Base-by-base conservation (phyloP, 2,329 filamentous ascomycete species). In the Furcasterigmium furcatum region DNA sequence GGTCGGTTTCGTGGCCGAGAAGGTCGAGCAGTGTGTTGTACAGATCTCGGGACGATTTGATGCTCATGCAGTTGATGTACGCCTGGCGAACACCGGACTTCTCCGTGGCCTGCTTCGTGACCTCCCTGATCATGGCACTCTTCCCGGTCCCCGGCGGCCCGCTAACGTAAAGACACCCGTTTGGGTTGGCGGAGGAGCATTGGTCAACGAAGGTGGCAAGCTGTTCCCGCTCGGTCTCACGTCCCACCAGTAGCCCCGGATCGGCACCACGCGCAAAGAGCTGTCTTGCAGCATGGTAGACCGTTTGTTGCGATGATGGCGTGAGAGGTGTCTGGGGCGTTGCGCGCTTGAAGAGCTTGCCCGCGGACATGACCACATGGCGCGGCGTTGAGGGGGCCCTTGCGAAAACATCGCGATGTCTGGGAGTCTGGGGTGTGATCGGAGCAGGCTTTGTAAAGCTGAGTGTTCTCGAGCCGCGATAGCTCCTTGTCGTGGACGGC, bases 71-170 rank as follows among this genome's bases (percentile, higher is more conserved):
- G 64, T 99, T 99, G 74, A 99, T 79, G 59, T 91, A 92, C 3
- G 84, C 84, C 44, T 85, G 83, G 57, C 81, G 83, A 44, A 94
- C 72, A 4, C 71, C 64, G 4, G 32, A 14, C 27, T 71, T 69
- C 4, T 70, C 61, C 10, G 71, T 69, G 41, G 85, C 67, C 36
- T 82, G 73, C 40, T 80, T 71, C 40, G 87, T 87, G 42, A 95
- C 80, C 61, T 95, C 85, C 51, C 84, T 84, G 50, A 97, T 83
- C 74, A 97, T 86, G 24, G 94, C 94, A 64, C 91, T 97, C 71
- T 99, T 99, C 45, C 94, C 94, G 0, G 94, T 99, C 10, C 94
- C 94, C 3, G 94, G 94, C 4, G 94, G 94, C 0, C 94, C 94
- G 56, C 91, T 96, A 54, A 99, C 86, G 62, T 99, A 99, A 43